Evolutionary conservation across 148 eudicot species (phyloP).

Genomic region (Oxyria digyna): DNA sequence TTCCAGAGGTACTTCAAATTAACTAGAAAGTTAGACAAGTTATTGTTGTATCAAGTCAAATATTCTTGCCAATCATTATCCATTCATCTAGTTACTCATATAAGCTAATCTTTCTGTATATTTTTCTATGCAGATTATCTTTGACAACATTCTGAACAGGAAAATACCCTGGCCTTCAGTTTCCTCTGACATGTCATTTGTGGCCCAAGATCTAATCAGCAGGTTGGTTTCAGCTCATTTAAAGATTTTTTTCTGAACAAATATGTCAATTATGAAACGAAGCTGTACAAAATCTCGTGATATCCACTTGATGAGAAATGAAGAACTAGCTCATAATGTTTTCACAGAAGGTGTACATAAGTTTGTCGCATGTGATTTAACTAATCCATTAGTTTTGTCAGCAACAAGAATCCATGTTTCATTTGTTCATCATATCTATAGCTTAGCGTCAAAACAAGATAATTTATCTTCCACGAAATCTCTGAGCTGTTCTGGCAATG

Average conservation of each 20-base stretch:
- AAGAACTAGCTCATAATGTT: not conserved
- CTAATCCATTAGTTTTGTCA: not conserved
- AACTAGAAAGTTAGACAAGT: not conserved
- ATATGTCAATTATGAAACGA: not conserved
- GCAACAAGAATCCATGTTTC: not conserved
- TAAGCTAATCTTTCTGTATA: not conserved
- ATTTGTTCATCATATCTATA: not conserved
- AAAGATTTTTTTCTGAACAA: no score
- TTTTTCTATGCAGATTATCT: slow-evolving; percentile 87
- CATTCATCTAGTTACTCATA: not conserved
- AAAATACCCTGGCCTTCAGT: slow-evolving; percentile 90
- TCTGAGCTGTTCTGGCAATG: not conserved
- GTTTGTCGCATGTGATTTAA: not conserved
- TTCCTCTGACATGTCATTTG: slow-evolving; percentile 76
- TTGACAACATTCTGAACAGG: slow-evolving; percentile 85
- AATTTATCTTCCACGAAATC: not conserved
- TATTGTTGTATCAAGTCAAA: not conserved
- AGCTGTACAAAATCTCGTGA: no score
- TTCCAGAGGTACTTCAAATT: slow-evolving; percentile 54
- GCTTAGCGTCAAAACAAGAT: not conserved
- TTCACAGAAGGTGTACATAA: not conserved
- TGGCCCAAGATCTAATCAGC: slow-evolving; percentile 69
- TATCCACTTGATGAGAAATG: no score
- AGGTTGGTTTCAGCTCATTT: slow-evolving; percentile 25
- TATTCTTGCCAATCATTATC: not conserved